Base-by-base conservation (phyloP, 257 asterid species). In the Solanum dulcamara region DNA sequence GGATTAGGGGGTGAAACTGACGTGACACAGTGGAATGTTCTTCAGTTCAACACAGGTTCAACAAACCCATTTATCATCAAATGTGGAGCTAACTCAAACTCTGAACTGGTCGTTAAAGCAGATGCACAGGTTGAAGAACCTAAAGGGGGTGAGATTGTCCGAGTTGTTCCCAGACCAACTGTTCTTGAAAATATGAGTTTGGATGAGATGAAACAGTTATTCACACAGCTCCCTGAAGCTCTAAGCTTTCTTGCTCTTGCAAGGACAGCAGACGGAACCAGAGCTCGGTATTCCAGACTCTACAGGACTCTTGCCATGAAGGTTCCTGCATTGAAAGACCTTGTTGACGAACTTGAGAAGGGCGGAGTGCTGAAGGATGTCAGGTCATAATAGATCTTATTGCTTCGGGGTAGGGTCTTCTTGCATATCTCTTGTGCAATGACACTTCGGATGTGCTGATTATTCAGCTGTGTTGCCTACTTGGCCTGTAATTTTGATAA, bases 251-350 rank as follows among this genome's bases (percentile, higher is more conserved):
- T 97, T 46, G 95, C 98, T 48, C 93, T 95, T 62, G 99, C 99
- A 46, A 88, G 98, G 88, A 97, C 99, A 11, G 99, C 95, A 10
- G 98, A 97, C 30, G 99, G 99, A 71, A 97, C 99, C 62, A 91
- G 98, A n/a, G 99, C 99, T 83, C 90, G 99, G n/a, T 97, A 93
- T 89, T 95, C 98, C 10, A 92, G 99, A 90, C 84, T 97, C 90
- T 97, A 93, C 90, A 90, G 99, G 89, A 97, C 99, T 82, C 90
- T 97, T 80, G 98, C 99, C 85, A 93, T 93, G 97, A 97, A 95
- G 91, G 98, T 97, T 86, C 99, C 99, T 24, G 99, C 98, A 22
- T 85, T 97, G 85, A 93, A 94, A 93, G 99, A 97, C 87, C 91
- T 97, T 13, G 96, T 94, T 81, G 93, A 88, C 48, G 99, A 97